Base-by-base conservation (phyloP, 371 early-diverging fungal genomes). In the Zychaea mexicana region DNA sequence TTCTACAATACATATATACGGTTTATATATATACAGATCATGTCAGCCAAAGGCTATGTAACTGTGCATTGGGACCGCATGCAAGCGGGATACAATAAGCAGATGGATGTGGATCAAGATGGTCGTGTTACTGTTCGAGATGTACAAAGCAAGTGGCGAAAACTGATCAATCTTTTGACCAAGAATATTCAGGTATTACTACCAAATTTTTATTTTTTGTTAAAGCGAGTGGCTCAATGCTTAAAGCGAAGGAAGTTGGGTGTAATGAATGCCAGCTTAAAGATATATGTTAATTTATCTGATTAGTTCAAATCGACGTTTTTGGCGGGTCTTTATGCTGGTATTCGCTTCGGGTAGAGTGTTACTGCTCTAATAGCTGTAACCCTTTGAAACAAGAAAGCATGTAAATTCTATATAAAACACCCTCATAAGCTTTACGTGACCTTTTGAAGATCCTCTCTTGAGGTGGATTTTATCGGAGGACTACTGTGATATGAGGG, bases 21-120 rank as follows among this genome's bases (percentile, higher is more conserved):
- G 47, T 24, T 47, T 47, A 47, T 47, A 19, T 9, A 33, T 45
- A 24, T 17, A 5, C 46, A 86, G 65, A 72, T 82, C 64, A 54
- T 85, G 39, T 69, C 83, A 8, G 72, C 66, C 12, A 69, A 85
- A 55, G 85, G 87, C 7, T 85, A 81, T 57, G 65, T 87, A 31
- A 76, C 76, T 8, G 74, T 87, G 21, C 74, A 87, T 64, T 87
- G 87, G 87, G 69, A 71, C n/a, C 69, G 71, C 22, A 70, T 87
- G 33, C 77, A 80, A 65, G 71, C 74, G 0, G 64, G 73, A 33
- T 79, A 76, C 19, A 67, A 30, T 4, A 60, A 61, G 2, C 28
- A 67, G 1, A 66, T 87, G 52, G 87, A 81, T 72, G 56, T 70
- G 2, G 85, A 83, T 49, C 36, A 62, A 24, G 83, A 87, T 65